Evolutionary conservation across 225 moss, liverwort and hornwort genomes (phyloP), one percentile per base, ranked within the genome.

Genomic region (Ulota crispa): DNA sequence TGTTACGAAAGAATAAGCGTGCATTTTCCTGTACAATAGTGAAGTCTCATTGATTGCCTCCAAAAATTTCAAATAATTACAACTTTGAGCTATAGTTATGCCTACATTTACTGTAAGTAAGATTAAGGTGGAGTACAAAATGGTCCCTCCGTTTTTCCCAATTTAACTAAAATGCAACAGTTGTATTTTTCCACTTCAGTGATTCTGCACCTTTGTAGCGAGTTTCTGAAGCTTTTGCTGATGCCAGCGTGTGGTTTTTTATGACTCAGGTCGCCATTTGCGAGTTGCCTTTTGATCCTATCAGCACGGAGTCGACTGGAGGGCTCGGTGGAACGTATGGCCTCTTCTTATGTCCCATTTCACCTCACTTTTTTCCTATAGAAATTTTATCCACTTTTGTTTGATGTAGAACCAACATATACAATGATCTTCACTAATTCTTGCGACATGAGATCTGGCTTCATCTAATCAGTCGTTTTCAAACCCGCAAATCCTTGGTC

Each of bases 311-410:
- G 5, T 81, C 74, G 57, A 24, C 76, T 13, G 95, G 97, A 75
- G 97, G 97, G 23, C 73, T 94, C 39, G 93, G 97, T 71, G 97
- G 95, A 34, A 97, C 97, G 77, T 97, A 91, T 53, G 92, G 79
- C 66, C 8, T 64, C 62, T 3, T 79, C n/a, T 59, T 39, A 2
- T 9, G 27, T 18, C 39, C 10, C 9, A 30, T 47, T 68, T 7
- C 56, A 26, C 16, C 68, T 56, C 27, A 47, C 5, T 19, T 53
- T 0, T 13, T 42, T 37, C 0, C 4, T 6, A 50, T 50, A 6
- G 4, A 6, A 6, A 5, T 39, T 55, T 3, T 1, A 7, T 12
- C 19, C 53, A 67, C 4, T 54, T 18, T 18, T 11, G 4, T 67
- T 68, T 65, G 50, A 50, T 0, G 0, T 36, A 24, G 24, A 24